Base-by-base conservation (phyloP, 192 early-diverging fungal genomes). In the Mortierella hygrophila region DNA sequence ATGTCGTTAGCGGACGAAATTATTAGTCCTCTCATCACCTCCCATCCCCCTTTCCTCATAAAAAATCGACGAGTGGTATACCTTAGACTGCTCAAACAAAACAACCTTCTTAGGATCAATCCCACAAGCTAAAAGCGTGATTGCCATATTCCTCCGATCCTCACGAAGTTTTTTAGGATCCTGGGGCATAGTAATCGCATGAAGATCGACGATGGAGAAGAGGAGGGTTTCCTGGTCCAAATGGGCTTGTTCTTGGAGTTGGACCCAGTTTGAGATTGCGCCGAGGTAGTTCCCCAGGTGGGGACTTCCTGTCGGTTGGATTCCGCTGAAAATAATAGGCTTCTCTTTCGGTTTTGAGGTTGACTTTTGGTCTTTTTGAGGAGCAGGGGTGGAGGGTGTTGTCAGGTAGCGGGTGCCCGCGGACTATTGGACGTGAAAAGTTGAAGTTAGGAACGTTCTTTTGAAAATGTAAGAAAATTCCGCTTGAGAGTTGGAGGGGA, bases 241-340 rank as follows among this genome's bases (percentile, higher is more conserved):
- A 6, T 76, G 77, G 6, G 87, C 76, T 20, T 88, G 71, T 41
- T 88, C 77, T 80, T 98, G 97, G 57, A 99, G 89, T 0, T 76
- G 68, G 3, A 95, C 95, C 98, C 97, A 99, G 89, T 97, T 96
- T 3, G 86, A 88, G 29, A 99, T 89, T 23, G 97, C 96, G 1
- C 98, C 98, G 72, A 98, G 93, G 82, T 98, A 99, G 88, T 99
- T 99, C 72, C 98, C 98, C 32, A 99, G 89, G 81, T 99, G 98
- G 46, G 97, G 97, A 26, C 93, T 92, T 9, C 97, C 98, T 42
- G 98, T 99, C 16, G 98, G 97, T 88, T 98, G 97, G 79, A 98
- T 98, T 1, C 97, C 97, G 8, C 96, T 97, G 65, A 98, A 93
- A 44, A 94, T 91, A 10, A 87, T 80, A 1, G 83, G 80, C 40